Evolutionary conservation across 2,329 filamentous ascomycete species (phyloP).

Genomic region (Botryosphaeria dothidea): DNA sequence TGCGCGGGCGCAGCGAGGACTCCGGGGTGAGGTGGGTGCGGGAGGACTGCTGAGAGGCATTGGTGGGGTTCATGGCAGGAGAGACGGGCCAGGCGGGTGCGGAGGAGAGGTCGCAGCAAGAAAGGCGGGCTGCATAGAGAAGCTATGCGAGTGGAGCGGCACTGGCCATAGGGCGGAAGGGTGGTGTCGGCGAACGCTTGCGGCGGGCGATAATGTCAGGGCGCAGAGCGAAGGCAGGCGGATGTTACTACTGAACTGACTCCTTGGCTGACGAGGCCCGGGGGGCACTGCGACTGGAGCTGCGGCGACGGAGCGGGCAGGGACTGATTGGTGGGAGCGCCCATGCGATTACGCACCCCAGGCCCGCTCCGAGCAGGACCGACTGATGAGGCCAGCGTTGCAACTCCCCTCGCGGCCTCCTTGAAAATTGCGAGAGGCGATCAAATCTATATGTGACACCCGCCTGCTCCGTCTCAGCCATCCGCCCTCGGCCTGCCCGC

Average conservation of each 20-base stretch:
- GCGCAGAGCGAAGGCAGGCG: background rate
- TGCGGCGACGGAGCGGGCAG: constrained; percentile 10
- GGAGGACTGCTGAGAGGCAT: constrained; percentile 38
- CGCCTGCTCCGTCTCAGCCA: background rate
- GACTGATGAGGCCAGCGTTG: constrained; percentile 15
- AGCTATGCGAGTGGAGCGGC: constrained; percentile 14
- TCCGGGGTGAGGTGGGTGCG: constrained; percentile 40
- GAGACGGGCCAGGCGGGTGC: background rate
- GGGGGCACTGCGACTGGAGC: background rate
- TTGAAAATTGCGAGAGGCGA: constrained; percentile 1
- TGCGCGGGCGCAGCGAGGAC: constrained; percentile 48
- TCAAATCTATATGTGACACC: constrained; percentile 9
- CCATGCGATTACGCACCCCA: constrained; percentile 7
- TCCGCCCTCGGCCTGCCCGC: background rate
- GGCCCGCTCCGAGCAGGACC: constrained; percentile 7
- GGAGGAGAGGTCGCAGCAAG: constrained; percentile 2
- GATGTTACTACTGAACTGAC: background rate
- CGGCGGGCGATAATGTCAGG: constrained; percentile 3
- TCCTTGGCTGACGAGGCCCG: constrained; percentile 15
- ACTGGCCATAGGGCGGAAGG: constrained; percentile 14
- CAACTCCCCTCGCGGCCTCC: background rate
- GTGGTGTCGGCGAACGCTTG: constrained; percentile 10
- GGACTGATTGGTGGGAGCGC: constrained; percentile 13
- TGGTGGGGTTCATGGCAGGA: constrained; percentile 41
- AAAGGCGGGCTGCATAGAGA: constrained; percentile 4